Evolutionary conservation across 1,284 basidiomycete species (phyloP).

Genomic region (Puccinia horiana): DNA sequence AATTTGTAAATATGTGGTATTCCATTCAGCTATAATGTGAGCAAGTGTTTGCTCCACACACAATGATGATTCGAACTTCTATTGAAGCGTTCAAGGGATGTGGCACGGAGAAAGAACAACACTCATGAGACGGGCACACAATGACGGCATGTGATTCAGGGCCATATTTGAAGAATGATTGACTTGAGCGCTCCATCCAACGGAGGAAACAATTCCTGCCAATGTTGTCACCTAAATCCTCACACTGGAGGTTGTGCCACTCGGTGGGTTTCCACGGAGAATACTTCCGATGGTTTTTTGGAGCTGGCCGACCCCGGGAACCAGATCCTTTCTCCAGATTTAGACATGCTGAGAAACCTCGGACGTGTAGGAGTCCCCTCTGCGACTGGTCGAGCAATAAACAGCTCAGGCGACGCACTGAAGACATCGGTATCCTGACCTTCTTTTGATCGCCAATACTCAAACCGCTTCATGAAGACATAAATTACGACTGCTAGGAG

Average conservation of each 20-base stretch:
- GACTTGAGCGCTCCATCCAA: too few relatives aligned
- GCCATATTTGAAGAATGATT: too few relatives aligned
- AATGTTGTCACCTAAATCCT: too few relatives aligned
- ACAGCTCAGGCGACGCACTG: slow-evolving; percentile 32
- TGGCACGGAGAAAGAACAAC: too few relatives aligned
- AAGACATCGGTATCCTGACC: slow-evolving; percentile 47
- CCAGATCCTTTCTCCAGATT: background rate
- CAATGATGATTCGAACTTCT: too few relatives aligned
- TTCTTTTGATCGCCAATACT: slow-evolving; percentile 41
- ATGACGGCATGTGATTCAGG: too few relatives aligned
- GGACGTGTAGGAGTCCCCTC: background rate
- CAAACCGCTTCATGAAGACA: slow-evolving; percentile 33
- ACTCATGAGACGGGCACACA: too few relatives aligned
- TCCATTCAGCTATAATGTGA: too few relatives aligned
- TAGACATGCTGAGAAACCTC: slow-evolving; percentile 1
- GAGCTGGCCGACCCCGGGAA: background rate
- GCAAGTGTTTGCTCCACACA: too few relatives aligned
- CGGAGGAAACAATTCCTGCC: too few relatives aligned
- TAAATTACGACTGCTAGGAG: slow-evolving; percentile 34
- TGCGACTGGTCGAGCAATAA: slow-evolving; percentile 29
- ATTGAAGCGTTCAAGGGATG: too few relatives aligned
- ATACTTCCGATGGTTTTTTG: background rate
- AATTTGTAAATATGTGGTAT: too few relatives aligned
- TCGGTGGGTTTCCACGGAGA: background rate
- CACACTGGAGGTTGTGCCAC: background rate